Percentiles rank a stretch among this genome's conserved stretches.
Evolutionary conservation across 495 filamentous ascomycete species (phyloP).

Genomic region (Neurospora sublineolata): DNA sequence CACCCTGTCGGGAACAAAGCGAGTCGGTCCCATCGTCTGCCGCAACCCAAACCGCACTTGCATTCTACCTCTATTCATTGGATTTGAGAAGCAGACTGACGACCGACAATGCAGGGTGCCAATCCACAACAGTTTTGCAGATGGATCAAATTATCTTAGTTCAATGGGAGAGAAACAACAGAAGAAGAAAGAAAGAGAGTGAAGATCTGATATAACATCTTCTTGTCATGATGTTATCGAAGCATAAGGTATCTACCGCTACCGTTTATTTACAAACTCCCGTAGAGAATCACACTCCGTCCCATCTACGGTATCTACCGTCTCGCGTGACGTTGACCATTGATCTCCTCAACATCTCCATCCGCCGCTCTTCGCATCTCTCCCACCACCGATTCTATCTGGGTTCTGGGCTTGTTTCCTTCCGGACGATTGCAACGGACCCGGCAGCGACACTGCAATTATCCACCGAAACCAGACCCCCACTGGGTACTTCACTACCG

Average conservation of each 20-base stretch:
- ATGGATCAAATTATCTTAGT: background rate
- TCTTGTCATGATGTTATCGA: background rate
- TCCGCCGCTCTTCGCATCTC: background rate
- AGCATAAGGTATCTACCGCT: too few relatives aligned
- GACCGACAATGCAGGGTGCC: background rate
- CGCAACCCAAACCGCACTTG: background rate
- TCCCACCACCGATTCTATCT: background rate
- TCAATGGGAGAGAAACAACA: background rate
- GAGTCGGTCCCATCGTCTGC: background rate
- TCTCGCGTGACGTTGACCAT: background rate
- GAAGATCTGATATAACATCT: background rate
- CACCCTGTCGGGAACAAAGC: background rate
- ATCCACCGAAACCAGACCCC: background rate
- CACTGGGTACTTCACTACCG: background rate
- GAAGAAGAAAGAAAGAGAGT: background rate
- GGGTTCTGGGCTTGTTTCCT: background rate
- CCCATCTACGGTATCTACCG: background rate
- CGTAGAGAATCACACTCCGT: background rate
- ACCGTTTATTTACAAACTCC: background rate
- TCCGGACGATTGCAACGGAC: background rate
- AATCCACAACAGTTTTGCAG: background rate
- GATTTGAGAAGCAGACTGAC: background rate
- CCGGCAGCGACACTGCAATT: background rate
- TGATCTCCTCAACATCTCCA: background rate
- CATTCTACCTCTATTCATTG: background rate